Evolutionary conservation across 257 asterid species (phyloP).

Genomic region (Petunia secreta): DNA sequence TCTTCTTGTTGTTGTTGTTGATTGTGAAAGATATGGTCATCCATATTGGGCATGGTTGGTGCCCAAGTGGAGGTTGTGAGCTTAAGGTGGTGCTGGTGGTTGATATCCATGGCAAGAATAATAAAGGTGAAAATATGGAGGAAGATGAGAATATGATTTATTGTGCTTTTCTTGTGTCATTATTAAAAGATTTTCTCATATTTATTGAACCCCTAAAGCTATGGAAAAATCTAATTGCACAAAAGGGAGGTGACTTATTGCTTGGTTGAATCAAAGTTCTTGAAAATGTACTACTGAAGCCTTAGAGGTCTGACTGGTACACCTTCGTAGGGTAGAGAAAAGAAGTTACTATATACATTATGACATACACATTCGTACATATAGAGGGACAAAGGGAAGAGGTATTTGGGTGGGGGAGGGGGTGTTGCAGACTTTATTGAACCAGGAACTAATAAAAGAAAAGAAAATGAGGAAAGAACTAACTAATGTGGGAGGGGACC

Average conservation of each 20-base stretch:
- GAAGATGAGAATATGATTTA: neutral
- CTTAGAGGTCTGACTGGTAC: conserved; percentile 5
- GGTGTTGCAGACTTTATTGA: conserved; percentile 11
- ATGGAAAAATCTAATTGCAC: neutral
- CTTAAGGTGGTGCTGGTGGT: conserved; percentile 39
- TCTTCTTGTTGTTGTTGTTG: conserved; percentile 23
- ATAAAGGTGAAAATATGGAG: neutral
- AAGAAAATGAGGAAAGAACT: neutral
- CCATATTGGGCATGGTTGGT: conserved; percentile 39
- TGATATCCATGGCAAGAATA: conserved; percentile 46
- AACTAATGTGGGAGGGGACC: neutral
- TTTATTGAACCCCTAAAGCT: conserved; percentile 2
- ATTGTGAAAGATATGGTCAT: conserved; percentile 26
- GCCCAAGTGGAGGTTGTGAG: conserved; percentile 43
- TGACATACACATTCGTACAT: conserved; percentile 22
- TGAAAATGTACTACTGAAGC: conserved; percentile 15
- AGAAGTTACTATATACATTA: conserved; percentile 19
- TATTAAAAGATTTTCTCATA: conserved; percentile 12
- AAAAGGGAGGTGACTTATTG: conserved; percentile 9
- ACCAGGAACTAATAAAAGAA: neutral
- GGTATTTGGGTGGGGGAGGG: neutral
- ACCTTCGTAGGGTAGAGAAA: conserved; percentile 19
- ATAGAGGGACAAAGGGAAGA: conserved; percentile 19
- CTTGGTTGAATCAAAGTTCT: conserved; percentile 17
- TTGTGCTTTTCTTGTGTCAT: conserved; percentile 23